Percentiles rank a stretch among this genome's conserved stretches.
Evolutionary conservation across 139 green algal species (phyloP).

Genomic region (Chlorella sp.): DNA sequence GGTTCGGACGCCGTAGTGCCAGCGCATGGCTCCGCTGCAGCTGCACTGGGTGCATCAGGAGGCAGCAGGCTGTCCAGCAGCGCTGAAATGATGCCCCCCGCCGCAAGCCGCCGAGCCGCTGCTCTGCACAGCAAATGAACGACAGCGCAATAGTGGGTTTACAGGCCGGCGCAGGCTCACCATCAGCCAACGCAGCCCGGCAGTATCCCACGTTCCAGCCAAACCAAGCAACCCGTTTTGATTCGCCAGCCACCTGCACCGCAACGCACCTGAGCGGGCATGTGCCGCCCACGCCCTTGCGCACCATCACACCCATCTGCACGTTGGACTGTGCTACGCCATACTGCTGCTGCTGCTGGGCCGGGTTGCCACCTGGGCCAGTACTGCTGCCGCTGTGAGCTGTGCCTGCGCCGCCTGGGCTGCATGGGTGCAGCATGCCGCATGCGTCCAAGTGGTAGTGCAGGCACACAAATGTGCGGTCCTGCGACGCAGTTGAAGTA

Average conservation of each 20-base stretch:
- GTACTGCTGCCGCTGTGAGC: background rate
- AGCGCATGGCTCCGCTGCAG: background rate
- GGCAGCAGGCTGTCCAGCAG: conserved; percentile 23
- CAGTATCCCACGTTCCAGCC: too few relatives aligned
- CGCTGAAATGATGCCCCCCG: conserved; percentile 33
- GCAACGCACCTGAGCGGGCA: conserved; percentile 46
- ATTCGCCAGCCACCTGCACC: too few relatives aligned
- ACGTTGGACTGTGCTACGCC: conserved; percentile 35
- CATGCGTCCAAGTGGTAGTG: conserved; percentile 38
- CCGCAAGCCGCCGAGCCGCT: conserved; percentile 45
- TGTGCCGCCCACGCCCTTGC: conserved; percentile 73
- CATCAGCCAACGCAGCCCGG: too few relatives aligned
- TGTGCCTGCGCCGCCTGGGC: background rate
- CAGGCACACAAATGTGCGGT: conserved; percentile 54
- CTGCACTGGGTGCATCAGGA: background rate
- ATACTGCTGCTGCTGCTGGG: background rate
- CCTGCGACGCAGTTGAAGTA: background rate
- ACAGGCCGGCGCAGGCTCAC: too few relatives aligned
- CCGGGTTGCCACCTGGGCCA: background rate
- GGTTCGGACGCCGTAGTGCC: too few relatives aligned
- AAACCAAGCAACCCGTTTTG: background rate
- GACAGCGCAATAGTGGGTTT: too few relatives aligned
- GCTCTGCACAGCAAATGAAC: background rate
- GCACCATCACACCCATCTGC: conserved; percentile 51
- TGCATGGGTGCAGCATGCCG: conserved; percentile 13